phyloP scores from a whole-genome alignment of 225 moss, liverwort and hornwort species.

The Pseudisothecium myosuroides region DNA sequence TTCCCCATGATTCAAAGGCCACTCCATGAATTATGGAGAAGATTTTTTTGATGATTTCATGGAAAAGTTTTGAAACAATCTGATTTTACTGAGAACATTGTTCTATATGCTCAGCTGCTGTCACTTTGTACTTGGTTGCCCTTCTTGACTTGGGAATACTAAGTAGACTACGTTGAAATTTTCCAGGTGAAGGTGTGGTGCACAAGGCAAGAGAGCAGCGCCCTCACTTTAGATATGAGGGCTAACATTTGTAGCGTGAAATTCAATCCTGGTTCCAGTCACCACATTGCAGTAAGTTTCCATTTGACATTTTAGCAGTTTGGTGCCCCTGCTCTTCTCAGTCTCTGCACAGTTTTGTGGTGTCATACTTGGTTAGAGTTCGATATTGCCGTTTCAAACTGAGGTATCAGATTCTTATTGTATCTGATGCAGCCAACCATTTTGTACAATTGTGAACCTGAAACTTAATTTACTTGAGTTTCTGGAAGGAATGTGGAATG shows the following conservation, averaged over 20 bases:
- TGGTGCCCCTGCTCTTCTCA: not conserved
- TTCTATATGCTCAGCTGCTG: not conserved
- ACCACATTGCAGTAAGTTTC: conserved; percentile 66
- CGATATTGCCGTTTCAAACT: not conserved
- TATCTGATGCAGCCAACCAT: not conserved
- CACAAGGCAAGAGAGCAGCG: conserved; percentile 85
- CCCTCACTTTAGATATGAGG: conserved; percentile 79
- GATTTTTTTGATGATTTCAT: not conserved
- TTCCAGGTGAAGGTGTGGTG: conserved; percentile 91
- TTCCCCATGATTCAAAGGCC: not conserved
- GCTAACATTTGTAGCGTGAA: conserved; percentile 97
- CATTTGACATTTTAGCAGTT: not conserved
- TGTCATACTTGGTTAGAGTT: not conserved
- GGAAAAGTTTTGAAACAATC: not conserved
- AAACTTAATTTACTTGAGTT: not conserved
- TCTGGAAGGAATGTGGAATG: not conserved
- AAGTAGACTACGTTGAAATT: not conserved
- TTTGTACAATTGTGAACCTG: not conserved
- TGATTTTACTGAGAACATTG: not conserved
- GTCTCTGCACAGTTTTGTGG: not conserved
- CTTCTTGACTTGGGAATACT: not conserved
- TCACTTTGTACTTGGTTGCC: not conserved
- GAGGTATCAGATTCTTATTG: not conserved
- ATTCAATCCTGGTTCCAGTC: conserved; percentile 85
- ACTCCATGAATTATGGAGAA: not conserved